Conservation (phyloP, 352 stramenopile species). For the Pythium dissimile region DNA sequence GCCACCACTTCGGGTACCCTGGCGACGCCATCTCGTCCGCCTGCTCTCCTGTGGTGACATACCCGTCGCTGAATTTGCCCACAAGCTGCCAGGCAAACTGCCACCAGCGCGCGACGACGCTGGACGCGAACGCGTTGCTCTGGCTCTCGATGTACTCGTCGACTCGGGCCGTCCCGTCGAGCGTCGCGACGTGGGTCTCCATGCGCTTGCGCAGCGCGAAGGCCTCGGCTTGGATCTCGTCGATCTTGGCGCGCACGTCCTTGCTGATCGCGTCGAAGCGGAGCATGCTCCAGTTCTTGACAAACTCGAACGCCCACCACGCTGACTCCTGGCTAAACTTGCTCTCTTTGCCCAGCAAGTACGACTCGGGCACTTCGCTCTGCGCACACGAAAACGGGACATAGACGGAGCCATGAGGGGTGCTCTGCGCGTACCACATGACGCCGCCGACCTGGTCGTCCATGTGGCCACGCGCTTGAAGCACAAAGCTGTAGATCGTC, state of each 20-base stretch:
- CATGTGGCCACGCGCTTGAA: slow-evolving; percentile 32
- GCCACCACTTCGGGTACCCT: slow-evolving; percentile 51
- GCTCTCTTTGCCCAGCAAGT: slow-evolving; percentile 51
- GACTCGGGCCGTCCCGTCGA: slow-evolving; percentile 22
- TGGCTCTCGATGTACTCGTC: slow-evolving; percentile 26
- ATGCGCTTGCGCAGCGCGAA: slow-evolving; percentile 26
- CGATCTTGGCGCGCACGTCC: slow-evolving; percentile 34
- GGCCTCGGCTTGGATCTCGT: slow-evolving; percentile 31
- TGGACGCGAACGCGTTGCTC: slow-evolving; percentile 40
- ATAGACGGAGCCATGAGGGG: slow-evolving; percentile 50
- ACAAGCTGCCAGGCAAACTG: slow-evolving; percentile 49
- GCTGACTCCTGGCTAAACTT: slow-evolving; percentile 44
- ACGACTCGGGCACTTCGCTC: slow-evolving; percentile 35
- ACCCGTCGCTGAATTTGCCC: slow-evolving; percentile 50
- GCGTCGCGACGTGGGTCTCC: slow-evolving; percentile 21
- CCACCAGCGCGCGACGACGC: slow-evolving; percentile 48
- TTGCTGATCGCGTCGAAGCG: slow-evolving; percentile 52
- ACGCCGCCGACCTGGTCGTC: slow-evolving; percentile 35
- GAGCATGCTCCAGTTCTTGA: slow-evolving; percentile 71
- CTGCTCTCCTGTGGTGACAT: slow-evolving; percentile 48
- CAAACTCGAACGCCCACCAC: slow-evolving; percentile 75
- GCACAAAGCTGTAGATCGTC: slow-evolving; percentile 72
- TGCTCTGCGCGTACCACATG: slow-evolving; percentile 51
- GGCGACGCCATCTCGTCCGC: slow-evolving; percentile 36
- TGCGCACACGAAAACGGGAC: slow-evolving; percentile 51